Evolutionary conservation across 192 early-diverging fungal genomes (phyloP).

Genomic region (Coemansia sp.): DNA sequence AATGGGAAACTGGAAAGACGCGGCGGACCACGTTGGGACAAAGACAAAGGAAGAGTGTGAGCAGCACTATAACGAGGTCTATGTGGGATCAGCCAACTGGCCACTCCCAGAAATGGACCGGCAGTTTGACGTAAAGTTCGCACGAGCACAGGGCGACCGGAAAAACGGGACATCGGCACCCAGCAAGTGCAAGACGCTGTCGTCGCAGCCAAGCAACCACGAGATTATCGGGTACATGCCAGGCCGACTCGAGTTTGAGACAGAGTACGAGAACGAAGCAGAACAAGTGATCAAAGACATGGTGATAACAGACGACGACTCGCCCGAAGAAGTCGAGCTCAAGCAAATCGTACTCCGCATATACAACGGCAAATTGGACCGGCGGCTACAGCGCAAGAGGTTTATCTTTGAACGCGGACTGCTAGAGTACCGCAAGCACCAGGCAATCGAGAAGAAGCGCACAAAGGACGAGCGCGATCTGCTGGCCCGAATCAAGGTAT

Average conservation of each 20-base stretch:
- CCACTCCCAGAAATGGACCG: slow-evolving; percentile 80
- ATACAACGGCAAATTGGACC: slow-evolving; percentile 86
- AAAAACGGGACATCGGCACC: slow-evolving; percentile 26
- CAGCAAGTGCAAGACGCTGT: slow-evolving; percentile 63
- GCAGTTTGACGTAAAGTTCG: slow-evolving; percentile 61
- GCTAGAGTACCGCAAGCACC: slow-evolving; percentile 83
- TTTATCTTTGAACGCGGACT: slow-evolving; percentile 89
- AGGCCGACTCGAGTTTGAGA: slow-evolving; percentile 91
- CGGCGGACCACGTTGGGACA: slow-evolving; percentile 90
- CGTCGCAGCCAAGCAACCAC: slow-evolving; percentile 88
- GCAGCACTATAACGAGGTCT: slow-evolving; percentile 86
- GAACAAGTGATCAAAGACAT: slow-evolving; percentile 96
- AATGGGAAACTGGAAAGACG: slow-evolving; percentile 96
- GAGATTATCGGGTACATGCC: slow-evolving; percentile 99
- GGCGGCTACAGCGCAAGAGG: slow-evolving; percentile 78
- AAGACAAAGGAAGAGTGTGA: slow-evolving; percentile 87
- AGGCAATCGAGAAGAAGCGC: slow-evolving; percentile 77
- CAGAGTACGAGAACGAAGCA: slow-evolving; percentile 95
- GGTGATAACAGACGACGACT: slow-evolving; percentile 84
- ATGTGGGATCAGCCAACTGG: slow-evolving; percentile 74
- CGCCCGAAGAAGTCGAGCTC: slow-evolving; percentile 83
- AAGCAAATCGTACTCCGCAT: slow-evolving; percentile 90
- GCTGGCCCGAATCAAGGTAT: slow-evolving; percentile 75
- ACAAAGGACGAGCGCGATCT: slow-evolving; percentile 89
- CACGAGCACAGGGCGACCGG: slow-evolving; percentile 18